Conservation (phyloP, 108 stramenopile genomes). For the Chaetoceros muelleri region DNA sequence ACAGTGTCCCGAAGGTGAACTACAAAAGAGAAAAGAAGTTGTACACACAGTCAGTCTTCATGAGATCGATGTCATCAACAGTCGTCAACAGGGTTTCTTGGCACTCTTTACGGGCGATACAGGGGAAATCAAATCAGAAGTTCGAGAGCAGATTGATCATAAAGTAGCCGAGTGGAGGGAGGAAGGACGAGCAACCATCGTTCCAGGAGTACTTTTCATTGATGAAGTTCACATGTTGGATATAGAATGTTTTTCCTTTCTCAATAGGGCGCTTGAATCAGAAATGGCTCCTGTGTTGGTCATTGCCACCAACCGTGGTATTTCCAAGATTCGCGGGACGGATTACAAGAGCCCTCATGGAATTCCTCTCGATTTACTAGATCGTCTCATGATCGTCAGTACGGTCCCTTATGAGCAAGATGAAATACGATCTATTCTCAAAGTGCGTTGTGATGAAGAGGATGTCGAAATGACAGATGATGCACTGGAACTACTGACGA, state of each 20-base stretch:
- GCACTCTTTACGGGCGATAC: slow-evolving; percentile 98
- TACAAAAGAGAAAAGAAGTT: slow-evolving; percentile 96
- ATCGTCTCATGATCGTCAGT: slow-evolving; percentile 94
- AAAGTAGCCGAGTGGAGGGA: slow-evolving; percentile 97
- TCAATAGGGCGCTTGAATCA: slow-evolving; percentile 84
- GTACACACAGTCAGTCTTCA: slow-evolving; percentile 94
- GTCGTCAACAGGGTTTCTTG: slow-evolving; percentile 95
- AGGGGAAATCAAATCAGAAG: slow-evolving; percentile 95
- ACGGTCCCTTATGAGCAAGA: slow-evolving; percentile 83
- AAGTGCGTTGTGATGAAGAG: slow-evolving; percentile 89
- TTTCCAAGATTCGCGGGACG: slow-evolving; percentile 89
- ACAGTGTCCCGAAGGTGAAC: slow-evolving; percentile 97
- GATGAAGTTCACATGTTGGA: slow-evolving; percentile 99
- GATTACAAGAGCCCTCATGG: slow-evolving; percentile 95
- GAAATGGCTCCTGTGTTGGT: slow-evolving; percentile 88
- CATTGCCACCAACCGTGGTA: slow-evolving; percentile 89
- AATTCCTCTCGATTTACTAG: slow-evolving; percentile 93
- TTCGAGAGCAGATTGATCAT: slow-evolving; percentile 95
- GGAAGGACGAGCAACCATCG: slow-evolving; percentile 94
- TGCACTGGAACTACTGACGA: slow-evolving; percentile 90
- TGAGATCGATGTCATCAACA: slow-evolving; percentile 99
- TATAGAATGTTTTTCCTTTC: slow-evolving; percentile 93
- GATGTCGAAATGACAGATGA: slow-evolving; percentile 96
- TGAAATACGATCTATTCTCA: slow-evolving; percentile 82
- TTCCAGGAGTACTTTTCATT: slow-evolving; percentile 98